Percentiles rank a stretch among this genome's conserved stretches.
phyloP scores from a whole-genome alignment of 345 rosid genomes.

The Corymbia maculata region DNA sequence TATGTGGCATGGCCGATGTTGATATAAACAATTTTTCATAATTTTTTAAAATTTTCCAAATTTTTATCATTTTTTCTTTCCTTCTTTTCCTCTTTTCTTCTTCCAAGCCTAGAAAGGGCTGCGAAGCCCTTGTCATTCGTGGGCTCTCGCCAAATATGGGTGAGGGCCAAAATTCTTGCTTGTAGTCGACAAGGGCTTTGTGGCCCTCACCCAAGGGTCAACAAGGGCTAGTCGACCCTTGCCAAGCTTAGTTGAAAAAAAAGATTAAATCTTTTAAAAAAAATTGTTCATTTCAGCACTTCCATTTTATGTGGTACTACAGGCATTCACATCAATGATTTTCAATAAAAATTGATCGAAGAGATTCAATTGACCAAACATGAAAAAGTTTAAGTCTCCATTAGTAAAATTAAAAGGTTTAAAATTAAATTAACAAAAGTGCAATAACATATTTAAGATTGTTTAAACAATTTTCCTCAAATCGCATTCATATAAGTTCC shows the following conservation, averaged over 20 bases:
- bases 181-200: no score
- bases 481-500: neutral
- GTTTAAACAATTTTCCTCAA: neutral
- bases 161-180: no score
- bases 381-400: fast-evolving
- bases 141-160: no score
- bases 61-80: no score
- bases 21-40: no score
- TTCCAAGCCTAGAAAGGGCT: fast-evolving
- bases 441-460: fast-evolving
- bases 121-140: fast-evolving
- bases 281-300: fast-evolving
- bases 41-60: no score
- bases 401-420: no score
- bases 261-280: no score
- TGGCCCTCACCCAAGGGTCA: no score
- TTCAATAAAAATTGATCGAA: fast-evolving
- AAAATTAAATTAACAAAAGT: fast-evolving
- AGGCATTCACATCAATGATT: fast-evolving
- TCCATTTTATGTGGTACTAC: neutral
- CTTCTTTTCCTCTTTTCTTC: no score
- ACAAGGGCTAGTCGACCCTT: neutral
- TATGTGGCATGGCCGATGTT: fast-evolving
- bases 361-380: no score
- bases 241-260: neutral